Evolutionary conservation across 2,329 filamentous ascomycete genomes (phyloP), one percentile per base, ranked within the genome.

Genomic region (Aspergillus thermomutatus): DNA sequence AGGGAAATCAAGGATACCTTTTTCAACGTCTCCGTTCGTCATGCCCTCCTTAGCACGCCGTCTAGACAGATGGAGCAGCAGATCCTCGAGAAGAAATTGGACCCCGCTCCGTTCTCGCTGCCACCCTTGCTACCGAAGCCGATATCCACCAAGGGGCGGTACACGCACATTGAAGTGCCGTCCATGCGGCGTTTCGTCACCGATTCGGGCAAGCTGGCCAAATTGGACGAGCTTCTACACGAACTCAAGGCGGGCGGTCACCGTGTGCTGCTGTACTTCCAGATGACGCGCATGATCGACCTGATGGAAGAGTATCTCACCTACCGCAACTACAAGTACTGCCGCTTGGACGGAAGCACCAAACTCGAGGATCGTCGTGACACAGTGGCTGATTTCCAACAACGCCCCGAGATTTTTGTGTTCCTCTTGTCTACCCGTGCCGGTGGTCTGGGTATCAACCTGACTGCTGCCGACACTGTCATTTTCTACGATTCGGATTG

Each of bases 271-370:
- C 81, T 99, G 21, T 99, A 99, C 82, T 99, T 99, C 90, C 94
- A 99, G 81, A 99, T 99, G 94, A 99, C 94, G 3, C 90, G 91
- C 70, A 99, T 99, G 94, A 97, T 99, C 70, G 93, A 99, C 73
- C 81, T 99, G 59, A 97, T 97, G 90, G 94, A 99, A 74, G 94
- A 99, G 76, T 99, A 97, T 67, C 82, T 99, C 57, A 97, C 94
- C 0, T 97, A 97, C 79, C 91, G 94, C 72, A 97, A 97, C 78
- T 97, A 96, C 87, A 97, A 96, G 76, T 99, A 97, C 78, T 95
- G 93, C 69, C 90, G 94, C 58, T 83, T 99, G 47, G 94, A 99
- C 69, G 94, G 94, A 71, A 96, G 92, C 19, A 99, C 94, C 46
- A 99, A 97, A 75, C 83, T 99, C 52, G 94, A 99, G 74, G 94